Evolutionary conservation across 352 stramenopile species (phyloP).

Genomic region (Saprolegnia parasitica): DNA sequence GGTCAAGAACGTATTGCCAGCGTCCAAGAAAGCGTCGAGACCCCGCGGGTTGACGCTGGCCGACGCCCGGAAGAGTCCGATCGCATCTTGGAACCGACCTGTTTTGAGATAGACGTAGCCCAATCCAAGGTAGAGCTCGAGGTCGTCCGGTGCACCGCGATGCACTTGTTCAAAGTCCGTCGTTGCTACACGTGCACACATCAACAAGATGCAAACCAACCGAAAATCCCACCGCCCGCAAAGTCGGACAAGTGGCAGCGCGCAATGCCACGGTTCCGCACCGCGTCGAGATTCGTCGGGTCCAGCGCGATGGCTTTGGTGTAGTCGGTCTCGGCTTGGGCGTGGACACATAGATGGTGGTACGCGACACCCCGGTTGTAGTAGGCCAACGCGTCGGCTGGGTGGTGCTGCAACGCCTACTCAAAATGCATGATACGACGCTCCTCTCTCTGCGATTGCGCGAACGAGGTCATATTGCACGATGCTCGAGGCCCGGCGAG

Average conservation of each 20-base stretch:
- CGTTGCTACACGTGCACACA: conserved; percentile 34
- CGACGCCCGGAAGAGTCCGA: conserved; percentile 41
- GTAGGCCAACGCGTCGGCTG: conserved; percentile 36
- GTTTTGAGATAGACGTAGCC: conserved; percentile 67
- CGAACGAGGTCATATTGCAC: conserved; percentile 51
- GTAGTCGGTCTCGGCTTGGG: conserved; percentile 63
- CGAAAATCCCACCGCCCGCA: conserved; percentile 29
- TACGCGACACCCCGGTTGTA: conserved; percentile 74
- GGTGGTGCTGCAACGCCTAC: conserved; percentile 45
- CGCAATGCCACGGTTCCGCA: conserved; percentile 62
- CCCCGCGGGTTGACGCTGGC: conserved; percentile 52
- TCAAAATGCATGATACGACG: too few relatives aligned
- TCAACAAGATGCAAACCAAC: background rate
- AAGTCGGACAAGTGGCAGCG: conserved; percentile 53
- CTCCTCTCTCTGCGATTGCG: too few relatives aligned
- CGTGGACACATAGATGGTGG: conserved; percentile 60
- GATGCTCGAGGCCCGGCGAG: conserved; percentile 54
- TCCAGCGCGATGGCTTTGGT: conserved; percentile 41
- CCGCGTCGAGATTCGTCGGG: conserved; percentile 45
- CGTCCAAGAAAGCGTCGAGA: conserved; percentile 62
- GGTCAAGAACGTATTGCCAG: conserved; percentile 75
- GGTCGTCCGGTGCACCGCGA: conserved; percentile 60
- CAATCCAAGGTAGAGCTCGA: conserved; percentile 57
- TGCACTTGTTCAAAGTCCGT: conserved; percentile 60
- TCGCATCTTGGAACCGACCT: conserved; percentile 60